Base-by-base conservation (phyloP, 345 rosid species). In the Acer saccharum region DNA sequence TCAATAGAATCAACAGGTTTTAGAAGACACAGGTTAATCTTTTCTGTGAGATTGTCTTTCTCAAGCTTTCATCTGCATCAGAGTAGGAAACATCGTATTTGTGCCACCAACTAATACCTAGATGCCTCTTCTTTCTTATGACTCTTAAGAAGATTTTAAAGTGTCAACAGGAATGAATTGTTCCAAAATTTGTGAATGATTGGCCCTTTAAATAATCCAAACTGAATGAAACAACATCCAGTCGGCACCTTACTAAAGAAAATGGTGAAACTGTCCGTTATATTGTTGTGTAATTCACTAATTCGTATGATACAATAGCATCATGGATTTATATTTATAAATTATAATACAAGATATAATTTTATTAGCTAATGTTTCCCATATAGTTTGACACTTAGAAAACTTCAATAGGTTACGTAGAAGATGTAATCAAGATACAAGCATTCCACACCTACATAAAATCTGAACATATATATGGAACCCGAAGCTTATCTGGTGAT, bases 401-500 rank as follows among this genome's bases (percentile, higher is more conserved):
- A 48, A 74, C 44, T 8, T 63, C 13, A 16, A 25, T 65, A 63
- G 69, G 7, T 23, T 4, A 43, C 6, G 6, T 20, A 20, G 64
- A 18, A 20, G 64, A 18, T 23, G 12, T 41, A 11, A n/a, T 48
- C 66, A 50, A 5, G 21, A 52, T 65, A 65, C 1, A 75, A n/a
- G 50, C 23, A 65, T 18, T 69, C 21, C 27, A 35, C 10, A 63
- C 17, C 4, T 12, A 17, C 10, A 46, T 63, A 25, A 74, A 52
- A 54, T 21, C 70, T 50, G 12, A 72, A 29, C 32, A 48, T 39
- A 72, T 35, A 73, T 55, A 68, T 44, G 25, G 29, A 64, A 94
- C 99, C 99, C 90, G 97, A 81, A 92, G 81, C 78, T 96, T 96
- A 79, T 92, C 97, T 17, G 99, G 98, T 41, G 99, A 96, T 61